Conservation (phyloP, 805 yeast genomes). For the Candida chauliodis region DNA sequence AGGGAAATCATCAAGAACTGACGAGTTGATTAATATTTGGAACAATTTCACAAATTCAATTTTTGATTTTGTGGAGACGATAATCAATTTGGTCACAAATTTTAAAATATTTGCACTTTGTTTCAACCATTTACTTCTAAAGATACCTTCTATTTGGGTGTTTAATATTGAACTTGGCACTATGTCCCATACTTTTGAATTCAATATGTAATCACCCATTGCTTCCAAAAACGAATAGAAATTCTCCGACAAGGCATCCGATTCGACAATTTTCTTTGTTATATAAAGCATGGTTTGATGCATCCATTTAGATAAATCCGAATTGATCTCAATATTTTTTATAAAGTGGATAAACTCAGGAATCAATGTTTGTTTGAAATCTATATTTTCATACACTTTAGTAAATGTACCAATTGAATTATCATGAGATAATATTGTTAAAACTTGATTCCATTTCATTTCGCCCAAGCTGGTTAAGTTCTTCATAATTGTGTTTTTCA, state of each 20-base stretch:
- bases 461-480: constrained; percentile 6
- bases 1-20: constrained; percentile 30
- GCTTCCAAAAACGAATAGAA: constrained; percentile 29
- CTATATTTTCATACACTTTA: constrained; percentile 19
- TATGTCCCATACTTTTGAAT: constrained; percentile 14
- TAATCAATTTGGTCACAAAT: constrained; percentile 39
- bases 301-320: constrained; percentile 45
- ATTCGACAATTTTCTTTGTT: constrained; percentile 63
- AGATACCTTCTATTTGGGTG: constrained; percentile 62
- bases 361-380: constrained; percentile 27
- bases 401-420: constrained; percentile 10
- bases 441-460: constrained; percentile 13
- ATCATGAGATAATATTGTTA: constrained; percentile 9
- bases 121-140: constrained; percentile 49
- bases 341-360: constrained; percentile 27
- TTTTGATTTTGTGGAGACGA: constrained; percentile 28
- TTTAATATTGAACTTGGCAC: constrained; percentile 48
- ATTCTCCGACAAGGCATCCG: constrained; percentile 19
- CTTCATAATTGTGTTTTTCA: constrained; percentile 5
- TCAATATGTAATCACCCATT: constrained; percentile 16
- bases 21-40: constrained; percentile 58
- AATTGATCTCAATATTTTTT: constrained; percentile 15
- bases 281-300: constrained; percentile 55
- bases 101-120: constrained; percentile 37
- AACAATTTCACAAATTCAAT: constrained; percentile 50